A percentile compares a stretch with the other conserved stretches of the same genome.
phyloP scores from a whole-genome alignment of 768 basidiomycete species.

The Zangia roseola region DNA sequence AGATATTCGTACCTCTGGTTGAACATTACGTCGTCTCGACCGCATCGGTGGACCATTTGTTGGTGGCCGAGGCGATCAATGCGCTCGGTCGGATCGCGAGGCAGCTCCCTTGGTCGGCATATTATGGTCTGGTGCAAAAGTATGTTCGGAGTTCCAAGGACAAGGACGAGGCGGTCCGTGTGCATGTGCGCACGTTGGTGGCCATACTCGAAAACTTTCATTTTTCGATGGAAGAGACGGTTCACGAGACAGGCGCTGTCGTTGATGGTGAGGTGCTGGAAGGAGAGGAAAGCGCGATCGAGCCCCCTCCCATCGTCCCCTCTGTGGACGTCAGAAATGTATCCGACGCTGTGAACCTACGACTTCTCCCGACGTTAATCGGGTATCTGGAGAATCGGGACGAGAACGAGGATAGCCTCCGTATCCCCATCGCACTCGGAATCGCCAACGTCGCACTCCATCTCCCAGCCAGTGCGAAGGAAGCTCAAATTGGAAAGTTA shows the following conservation, averaged over 20 bases:
- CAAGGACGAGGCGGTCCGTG: conserved; percentile 72
- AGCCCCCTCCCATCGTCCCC: conserved; percentile 3
- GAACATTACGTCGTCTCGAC: conserved; percentile 72
- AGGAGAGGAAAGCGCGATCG: conserved; percentile 24
- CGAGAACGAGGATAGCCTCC: conserved; percentile 77
- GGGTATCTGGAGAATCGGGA: conserved; percentile 81
- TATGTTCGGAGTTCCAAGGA: conserved; percentile 69
- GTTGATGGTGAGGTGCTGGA: conserved; percentile 31
- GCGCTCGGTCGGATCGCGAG: conserved; percentile 77
- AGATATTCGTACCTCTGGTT: conserved; percentile 86
- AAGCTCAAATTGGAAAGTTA: conserved; percentile 70
- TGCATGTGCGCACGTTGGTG: conserved; percentile 83
- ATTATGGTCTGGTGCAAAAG: conserved; percentile 75
- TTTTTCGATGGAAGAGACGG: conserved; percentile 73
- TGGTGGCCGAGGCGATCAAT: conserved; percentile 86
- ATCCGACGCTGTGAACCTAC: conserved; percentile 71
- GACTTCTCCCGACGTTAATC: conserved; percentile 78
- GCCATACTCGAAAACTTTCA: conserved; percentile 88
- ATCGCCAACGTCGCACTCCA: conserved; percentile 81
- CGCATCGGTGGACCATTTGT: conserved; percentile 70
- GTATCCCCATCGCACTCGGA: conserved; percentile 86
- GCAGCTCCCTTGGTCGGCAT: conserved; percentile 80
- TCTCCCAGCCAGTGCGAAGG: conserved; percentile 62
- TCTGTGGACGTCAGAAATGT: conserved; percentile 40
- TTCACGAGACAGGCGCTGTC: conserved; percentile 30